These are phyloP conservation scores for Bipolaris gigantea DNA, from an alignment of 2,329 filamentous ascomycete genomes.

Conservation along the genomic window DNA sequence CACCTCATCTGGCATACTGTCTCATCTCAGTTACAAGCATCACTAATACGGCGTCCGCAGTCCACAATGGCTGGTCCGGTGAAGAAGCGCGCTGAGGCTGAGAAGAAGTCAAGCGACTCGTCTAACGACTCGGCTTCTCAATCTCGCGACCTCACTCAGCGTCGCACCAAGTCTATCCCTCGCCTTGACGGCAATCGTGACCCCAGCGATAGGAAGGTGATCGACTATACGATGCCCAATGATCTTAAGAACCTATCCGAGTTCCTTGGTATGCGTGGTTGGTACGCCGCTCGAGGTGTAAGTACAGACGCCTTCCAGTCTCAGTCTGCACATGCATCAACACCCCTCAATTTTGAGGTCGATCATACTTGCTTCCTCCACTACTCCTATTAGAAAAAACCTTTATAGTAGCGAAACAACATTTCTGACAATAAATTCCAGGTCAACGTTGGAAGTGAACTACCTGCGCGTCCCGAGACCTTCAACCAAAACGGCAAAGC, in stretches of 20 bases:
- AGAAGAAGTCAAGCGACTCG: constrained; percentile 33
- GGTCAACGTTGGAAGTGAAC: constrained; percentile 27
- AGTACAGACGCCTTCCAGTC: constrained; percentile 27
- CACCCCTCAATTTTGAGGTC: constrained; percentile 13
- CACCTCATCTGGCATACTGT: not conserved
- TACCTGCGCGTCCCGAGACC: constrained; percentile 42
- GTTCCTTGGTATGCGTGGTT: constrained; percentile 39
- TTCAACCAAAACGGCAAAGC: constrained; percentile 46
- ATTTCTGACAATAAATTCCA: constrained; percentile 26
- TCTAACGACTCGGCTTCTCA: constrained; percentile 30
- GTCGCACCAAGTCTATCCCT: constrained; percentile 35
- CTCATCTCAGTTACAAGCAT: constrained; percentile 4
- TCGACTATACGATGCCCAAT: constrained; percentile 31
- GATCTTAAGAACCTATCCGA: constrained; percentile 44
- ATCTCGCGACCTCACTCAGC: constrained; percentile 30
- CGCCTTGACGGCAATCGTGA: constrained; percentile 43
- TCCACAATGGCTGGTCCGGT: constrained; percentile 43
- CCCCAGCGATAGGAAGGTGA: constrained; percentile 14
- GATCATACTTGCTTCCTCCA: not conserved
- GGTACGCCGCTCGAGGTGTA: constrained; percentile 44
- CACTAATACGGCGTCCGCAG: constrained; percentile 25
- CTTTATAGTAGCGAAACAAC: constrained; percentile 25
- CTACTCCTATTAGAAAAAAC: constrained; percentile 17
- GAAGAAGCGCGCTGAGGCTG: constrained; percentile 39
- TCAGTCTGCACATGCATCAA: constrained; percentile 11